Percentiles rank a stretch among this genome's conserved stretches.
Evolutionary conservation across 73 alveolate genomes (phyloP).

Genomic region (Paramecium sexaurelia): DNA sequence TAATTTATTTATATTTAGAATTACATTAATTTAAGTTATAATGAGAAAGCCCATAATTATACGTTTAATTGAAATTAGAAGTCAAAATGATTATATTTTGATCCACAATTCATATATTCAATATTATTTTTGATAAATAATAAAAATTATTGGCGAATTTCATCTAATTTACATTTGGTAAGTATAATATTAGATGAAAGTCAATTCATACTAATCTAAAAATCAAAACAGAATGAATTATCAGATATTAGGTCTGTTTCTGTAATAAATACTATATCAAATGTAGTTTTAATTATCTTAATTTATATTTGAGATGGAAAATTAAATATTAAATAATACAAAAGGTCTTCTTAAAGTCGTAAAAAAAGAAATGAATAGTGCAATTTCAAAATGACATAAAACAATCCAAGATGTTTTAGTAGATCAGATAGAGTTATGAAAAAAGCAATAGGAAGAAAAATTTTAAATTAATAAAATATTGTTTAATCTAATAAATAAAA

Average conservation of each 20-base stretch:
- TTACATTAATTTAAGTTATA: too few species aligned
- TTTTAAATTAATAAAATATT: background rate
- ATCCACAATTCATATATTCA: background rate
- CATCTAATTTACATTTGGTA: background rate
- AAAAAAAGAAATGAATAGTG: slow-evolving; percentile 1
- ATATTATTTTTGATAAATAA: background rate
- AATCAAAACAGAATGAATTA: background rate
- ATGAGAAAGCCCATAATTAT: too few species aligned
- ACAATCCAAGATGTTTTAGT: too few species aligned
- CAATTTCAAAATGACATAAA: background rate
- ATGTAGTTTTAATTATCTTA: background rate
- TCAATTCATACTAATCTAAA: background rate
- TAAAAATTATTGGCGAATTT: background rate
- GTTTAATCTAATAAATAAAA: background rate
- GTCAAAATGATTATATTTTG: too few species aligned
- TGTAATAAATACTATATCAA: background rate
- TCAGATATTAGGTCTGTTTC: background rate
- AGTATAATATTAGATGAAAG: background rate
- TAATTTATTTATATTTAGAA: too few species aligned
- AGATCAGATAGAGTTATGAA: too few species aligned
- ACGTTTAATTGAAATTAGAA: too few species aligned
- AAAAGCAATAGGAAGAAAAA: too few species aligned
- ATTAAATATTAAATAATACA: too few species aligned
- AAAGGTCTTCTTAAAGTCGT: background rate
- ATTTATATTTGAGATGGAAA: background rate